These are phyloP conservation scores for Inosperma sp. DNA, from an alignment of 768 basidiomycete genomes.

Conservation along the genomic window DNA sequence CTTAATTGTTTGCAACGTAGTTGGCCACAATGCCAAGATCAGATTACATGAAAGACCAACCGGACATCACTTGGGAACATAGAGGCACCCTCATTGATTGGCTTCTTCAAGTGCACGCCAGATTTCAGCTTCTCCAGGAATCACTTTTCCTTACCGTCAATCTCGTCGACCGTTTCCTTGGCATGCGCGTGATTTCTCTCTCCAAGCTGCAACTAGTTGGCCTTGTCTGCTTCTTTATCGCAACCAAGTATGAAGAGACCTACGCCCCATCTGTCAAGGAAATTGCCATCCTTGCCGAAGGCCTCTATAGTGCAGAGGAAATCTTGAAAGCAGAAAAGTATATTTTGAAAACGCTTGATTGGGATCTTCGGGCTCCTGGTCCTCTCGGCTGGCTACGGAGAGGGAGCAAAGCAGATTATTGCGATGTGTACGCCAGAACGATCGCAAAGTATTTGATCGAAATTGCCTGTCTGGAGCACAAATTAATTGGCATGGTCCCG, in stretches of 20 bases:
- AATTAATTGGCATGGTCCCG: constrained; percentile 69
- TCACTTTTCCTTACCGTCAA: constrained; percentile 88
- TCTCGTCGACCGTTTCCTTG: constrained; percentile 75
- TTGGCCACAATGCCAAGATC: constrained; percentile 71
- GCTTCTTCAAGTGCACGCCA: constrained; percentile 87
- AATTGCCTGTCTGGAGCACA: constrained; percentile 76
- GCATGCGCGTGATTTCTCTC: constrained; percentile 67
- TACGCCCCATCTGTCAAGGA: constrained; percentile 80
- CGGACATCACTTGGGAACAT: constrained; percentile 85
- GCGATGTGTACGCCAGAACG: constrained; percentile 79
- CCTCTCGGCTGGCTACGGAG: constrained; percentile 86
- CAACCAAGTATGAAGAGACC: constrained; percentile 92
- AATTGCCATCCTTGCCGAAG: constrained; percentile 76
- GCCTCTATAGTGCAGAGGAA: constrained; percentile 70
- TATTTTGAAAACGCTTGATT: constrained; percentile 79
- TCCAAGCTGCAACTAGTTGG: constrained; percentile 90
- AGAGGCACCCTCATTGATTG: constrained; percentile 88
- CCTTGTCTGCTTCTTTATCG: constrained; percentile 79
- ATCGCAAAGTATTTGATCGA: constrained; percentile 90
- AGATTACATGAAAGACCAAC: constrained; percentile 80
- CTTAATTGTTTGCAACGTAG: no score
- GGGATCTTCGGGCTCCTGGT: constrained; percentile 82
- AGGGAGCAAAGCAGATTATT: constrained; percentile 90
- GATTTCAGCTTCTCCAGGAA: constrained; percentile 83
- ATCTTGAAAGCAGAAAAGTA: constrained; percentile 88